Conservation (phyloP, 176 grass and related monocot species). For the Hordeum marinum region DNA sequence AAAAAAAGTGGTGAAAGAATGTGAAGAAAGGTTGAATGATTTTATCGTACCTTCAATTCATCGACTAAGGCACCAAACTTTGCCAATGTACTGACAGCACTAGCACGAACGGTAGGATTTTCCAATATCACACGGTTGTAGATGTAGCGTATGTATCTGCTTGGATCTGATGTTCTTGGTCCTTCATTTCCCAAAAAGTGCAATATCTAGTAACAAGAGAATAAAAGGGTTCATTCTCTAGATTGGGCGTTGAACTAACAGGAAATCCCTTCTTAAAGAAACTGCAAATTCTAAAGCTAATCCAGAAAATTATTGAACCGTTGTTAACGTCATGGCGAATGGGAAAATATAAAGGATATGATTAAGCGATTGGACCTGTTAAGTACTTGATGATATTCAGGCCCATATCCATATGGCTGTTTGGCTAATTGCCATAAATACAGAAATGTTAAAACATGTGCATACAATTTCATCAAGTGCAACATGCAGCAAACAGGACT, state of each 20-base stretch:
- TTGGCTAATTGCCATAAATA: neutral
- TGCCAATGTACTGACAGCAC: slow-evolving; percentile 96
- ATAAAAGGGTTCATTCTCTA: neutral
- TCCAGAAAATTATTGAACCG: slow-evolving; percentile 9
- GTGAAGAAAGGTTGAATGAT: neutral
- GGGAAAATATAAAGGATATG: slow-evolving; percentile 3
- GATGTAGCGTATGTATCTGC: slow-evolving; percentile 94
- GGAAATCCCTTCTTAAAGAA: neutral
- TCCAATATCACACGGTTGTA: slow-evolving; percentile 98
- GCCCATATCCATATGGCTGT: slow-evolving; percentile 6
- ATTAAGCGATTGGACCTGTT: neutral
- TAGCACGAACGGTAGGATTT: slow-evolving; percentile 95
- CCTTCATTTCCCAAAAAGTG: slow-evolving; percentile 99
- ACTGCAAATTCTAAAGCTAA: slow-evolving; percentile 3
- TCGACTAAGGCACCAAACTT: slow-evolving; percentile 98
- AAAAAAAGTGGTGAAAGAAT: neutral
- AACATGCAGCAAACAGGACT: neutral
- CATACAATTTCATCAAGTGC: neutral
- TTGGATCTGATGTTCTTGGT: slow-evolving; percentile 91
- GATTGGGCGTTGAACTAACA: neutral
- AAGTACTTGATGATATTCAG: neutral
- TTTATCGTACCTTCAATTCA: slow-evolving; percentile 60
- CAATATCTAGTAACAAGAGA: slow-evolving; percentile 58
- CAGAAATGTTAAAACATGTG: neutral
- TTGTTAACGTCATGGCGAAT: neutral